Evolutionary conservation across 371 early-diverging fungal species (phyloP).

Genomic region (Sporodiniella umbellata): DNA sequence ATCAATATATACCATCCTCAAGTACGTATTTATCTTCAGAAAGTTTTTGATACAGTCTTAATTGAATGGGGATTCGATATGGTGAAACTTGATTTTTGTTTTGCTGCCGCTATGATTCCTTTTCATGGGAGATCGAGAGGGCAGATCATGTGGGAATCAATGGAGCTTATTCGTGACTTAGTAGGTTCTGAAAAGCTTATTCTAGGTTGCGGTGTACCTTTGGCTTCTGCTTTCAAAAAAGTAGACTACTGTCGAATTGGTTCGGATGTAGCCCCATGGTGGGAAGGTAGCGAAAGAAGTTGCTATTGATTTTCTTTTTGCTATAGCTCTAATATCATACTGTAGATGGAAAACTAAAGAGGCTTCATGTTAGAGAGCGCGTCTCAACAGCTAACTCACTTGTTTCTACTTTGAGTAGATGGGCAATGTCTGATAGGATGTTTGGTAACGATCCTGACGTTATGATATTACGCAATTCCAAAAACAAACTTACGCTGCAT

Average conservation of each 20-base stretch:
- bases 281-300: constrained; percentile 45
- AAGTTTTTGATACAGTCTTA: constrained; percentile 50
- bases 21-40: constrained; percentile 44
- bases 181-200: constrained; percentile 49
- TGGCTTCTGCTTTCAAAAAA: constrained; percentile 49
- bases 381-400: constrained; percentile 59
- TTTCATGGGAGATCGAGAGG: constrained; percentile 52
- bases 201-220: constrained; percentile 59
- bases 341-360: constrained; percentile 45
- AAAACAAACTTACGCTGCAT: constrained; percentile 43
- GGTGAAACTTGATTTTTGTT: constrained; percentile 60
- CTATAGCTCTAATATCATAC: background rate
- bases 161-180: constrained; percentile 52
- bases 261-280: constrained; percentile 55
- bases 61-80: constrained; percentile 58
- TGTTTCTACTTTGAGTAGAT: constrained; percentile 51
- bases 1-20: constrained; percentile 51
- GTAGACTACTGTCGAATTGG: constrained; percentile 63
- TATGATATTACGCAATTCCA: constrained; percentile 51
- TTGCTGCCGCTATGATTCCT: constrained; percentile 60
- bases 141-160: constrained; percentile 62
- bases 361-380: constrained; percentile 57
- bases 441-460: constrained; percentile 68
- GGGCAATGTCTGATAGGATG: constrained; percentile 55
- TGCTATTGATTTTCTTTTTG: too few relatives aligned